A percentile compares a stretch with the other conserved stretches of the same genome.
Evolutionary conservation across 208 protist genomes (phyloP).

Genomic region (Blechomonas ayalai): DNA sequence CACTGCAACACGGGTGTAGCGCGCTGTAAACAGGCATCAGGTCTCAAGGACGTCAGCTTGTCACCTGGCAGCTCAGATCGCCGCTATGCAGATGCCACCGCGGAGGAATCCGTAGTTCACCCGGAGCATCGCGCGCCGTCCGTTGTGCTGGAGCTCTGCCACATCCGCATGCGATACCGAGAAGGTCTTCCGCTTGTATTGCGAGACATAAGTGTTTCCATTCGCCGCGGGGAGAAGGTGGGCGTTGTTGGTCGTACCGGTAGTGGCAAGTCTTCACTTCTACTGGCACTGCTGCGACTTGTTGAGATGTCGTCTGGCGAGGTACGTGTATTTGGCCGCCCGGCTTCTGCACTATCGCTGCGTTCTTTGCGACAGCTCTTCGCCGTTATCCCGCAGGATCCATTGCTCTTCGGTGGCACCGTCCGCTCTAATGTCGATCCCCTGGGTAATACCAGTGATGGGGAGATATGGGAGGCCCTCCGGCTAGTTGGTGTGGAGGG

Average conservation of each 20-base stretch:
- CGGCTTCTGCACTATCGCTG: conserved; percentile 20
- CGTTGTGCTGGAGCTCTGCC: conserved; percentile 32
- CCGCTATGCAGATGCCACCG: too few species aligned
- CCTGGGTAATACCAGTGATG: conserved; percentile 13
- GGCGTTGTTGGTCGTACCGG: conserved; percentile 76
- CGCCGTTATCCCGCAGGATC: conserved; percentile 98
- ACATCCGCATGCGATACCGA: conserved; percentile 67
- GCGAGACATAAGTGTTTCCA: conserved; percentile 38
- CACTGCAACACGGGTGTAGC: too few species aligned
- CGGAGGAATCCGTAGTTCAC: too few species aligned
- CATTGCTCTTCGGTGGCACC: conserved; percentile 93
- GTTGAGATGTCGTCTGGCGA: conserved; percentile 84
- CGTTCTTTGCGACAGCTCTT: conserved; percentile 58
- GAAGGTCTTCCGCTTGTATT: conserved; percentile 56
- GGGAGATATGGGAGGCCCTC: conserved; percentile 26
- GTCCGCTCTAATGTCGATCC: conserved; percentile 80
- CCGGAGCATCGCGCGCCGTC: too few species aligned
- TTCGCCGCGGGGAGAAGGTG: conserved; percentile 46
- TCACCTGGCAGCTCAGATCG: too few species aligned
- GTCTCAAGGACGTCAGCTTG: too few species aligned
- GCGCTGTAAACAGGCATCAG: too few species aligned
- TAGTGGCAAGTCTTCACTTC: conserved; percentile 81
- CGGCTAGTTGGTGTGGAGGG: conserved; percentile 48
- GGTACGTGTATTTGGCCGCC: conserved; percentile 21
- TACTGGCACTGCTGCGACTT: conserved; percentile 64